phyloP scores from a whole-genome alignment of 306 rosid species.

The Quercus wislizeni region DNA sequence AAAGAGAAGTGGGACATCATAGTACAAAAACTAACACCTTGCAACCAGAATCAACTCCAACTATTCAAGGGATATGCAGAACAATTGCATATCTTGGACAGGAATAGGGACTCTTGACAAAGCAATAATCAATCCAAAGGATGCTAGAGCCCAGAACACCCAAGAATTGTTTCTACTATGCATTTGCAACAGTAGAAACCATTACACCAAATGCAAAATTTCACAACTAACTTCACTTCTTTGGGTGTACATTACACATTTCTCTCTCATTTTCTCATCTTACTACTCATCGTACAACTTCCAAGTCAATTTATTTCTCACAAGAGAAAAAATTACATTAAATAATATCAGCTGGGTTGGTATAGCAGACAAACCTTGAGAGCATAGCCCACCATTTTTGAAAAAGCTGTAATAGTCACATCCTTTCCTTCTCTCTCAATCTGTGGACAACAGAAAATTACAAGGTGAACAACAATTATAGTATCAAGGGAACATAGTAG shows the following conservation, averaged over 20 bases:
- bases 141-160: background rate
- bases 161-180: background rate
- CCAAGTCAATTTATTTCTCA: conserved; percentile 12
- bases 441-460: conserved; percentile 35
- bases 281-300: background rate
- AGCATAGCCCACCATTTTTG: conserved; percentile 94
- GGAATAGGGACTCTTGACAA: background rate
- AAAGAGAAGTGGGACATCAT: background rate
- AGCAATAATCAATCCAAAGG: background rate
- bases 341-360: conserved; percentile 15
- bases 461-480: conserved; percentile 14
- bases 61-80: background rate
- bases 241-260: background rate
- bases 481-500: background rate
- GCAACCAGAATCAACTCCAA: background rate
- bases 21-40: background rate
- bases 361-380: conserved; percentile 68
- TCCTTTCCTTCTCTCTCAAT: conserved; percentile 98
- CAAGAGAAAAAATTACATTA: conserved; percentile 11
- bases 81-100: background rate
- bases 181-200: conserved; percentile 3
- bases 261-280: background rate
- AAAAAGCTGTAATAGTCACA: conserved; percentile 92
- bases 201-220: background rate
- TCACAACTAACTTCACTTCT: background rate